Base-by-base conservation (phyloP, 805 yeast genomes). In the Priceomyces haplophilus region DNA sequence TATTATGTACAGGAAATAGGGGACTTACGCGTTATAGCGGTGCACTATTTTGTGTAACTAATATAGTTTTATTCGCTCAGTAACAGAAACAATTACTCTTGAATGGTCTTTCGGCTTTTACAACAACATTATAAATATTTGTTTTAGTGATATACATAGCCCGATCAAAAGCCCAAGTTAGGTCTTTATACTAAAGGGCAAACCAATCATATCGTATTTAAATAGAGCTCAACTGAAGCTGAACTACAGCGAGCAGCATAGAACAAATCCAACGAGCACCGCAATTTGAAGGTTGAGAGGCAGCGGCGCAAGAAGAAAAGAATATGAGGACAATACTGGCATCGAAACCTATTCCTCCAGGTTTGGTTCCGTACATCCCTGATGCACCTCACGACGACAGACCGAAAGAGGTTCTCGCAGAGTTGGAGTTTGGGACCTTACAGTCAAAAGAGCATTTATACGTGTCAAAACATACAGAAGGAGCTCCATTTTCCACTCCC, bases 361-460 rank as follows among this genome's bases (percentile, higher is more conserved):
- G 20, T 37, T 41, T 44, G 49, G 44, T 44, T 31, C 33, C 41
- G 23, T 27, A 40, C 17, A 65, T 70, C 38, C 75, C 75, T 4
- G 60, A 67, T 49, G 73, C 74, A 17, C 72, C 70, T 1, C 45
- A 37, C 25, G 75, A 71, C 41, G 45, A 49, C 29, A 50, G 74
- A 18, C 56, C 72, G 4, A 49, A 46, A 0, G 64, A 54, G 10
- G 63, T 56, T 15, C 54, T 54, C 35, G 66, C 68, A 2, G 85
- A 83, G 45, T 67, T 77, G 53, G 96, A 88, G 61, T 88, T 75
- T 61, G 97, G 96, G 32, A 66, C 73, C 17, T 65, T 85, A 38
- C 79, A 88, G 2, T 78, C 85, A 7, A 57, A 71, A n/a, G 79
- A 85, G 13, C 78, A 82, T 61, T 70, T 86, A 42, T 80, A 82